Base-by-base conservation (phyloP, 169 alveolate genomes). In the Cryptosporidium ubiquitum region DNA sequence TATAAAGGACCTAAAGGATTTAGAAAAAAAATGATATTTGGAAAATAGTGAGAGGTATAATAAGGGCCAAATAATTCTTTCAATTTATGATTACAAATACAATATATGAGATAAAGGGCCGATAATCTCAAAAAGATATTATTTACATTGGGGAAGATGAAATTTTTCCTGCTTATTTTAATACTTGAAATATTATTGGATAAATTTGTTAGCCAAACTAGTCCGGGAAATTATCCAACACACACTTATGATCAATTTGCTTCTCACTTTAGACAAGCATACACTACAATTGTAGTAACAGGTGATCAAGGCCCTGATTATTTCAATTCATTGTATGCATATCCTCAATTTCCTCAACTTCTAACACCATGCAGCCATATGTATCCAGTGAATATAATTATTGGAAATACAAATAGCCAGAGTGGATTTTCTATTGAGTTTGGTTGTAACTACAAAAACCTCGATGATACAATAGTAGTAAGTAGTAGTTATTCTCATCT, bases 241-340 rank as follows among this genome's bases (percentile, higher is more conserved):
- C 52, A n/a, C 20, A 66, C 37, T 26, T 79, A 61, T 40, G 35
- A 57, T 14, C 85, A 73, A 58, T 79, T 61, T 61, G 75, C 79
- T 20, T 79, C 89, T 7, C 75, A 79, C 39, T 79, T 79, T 35
- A 79, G 89, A 47, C 89, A 79, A 42, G 68, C 79, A 23, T 79
- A 79, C 44, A 26, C 74, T 23, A 61, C 75, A 42, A 23, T 42
- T 3, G 68, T 79, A 5, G 68, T 79, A 10, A 64, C 73, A 37
- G 89, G 89, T n/a, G 23, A 5, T 26, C 89, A 79, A 61, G 89
- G 89, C 23, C 79, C 89, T 39, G 89, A 79, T 61, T 79, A 79
- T 29, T 79, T 79, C 31, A 79, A 55, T 6, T n/a, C 66, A 10
- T 29, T 79, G 2, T 79, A 79, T 42, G 89, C 75, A 16, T 79